These are phyloP conservation scores for Arabidopsis arenosa DNA, from an alignment of 345 rosid species.

Conservation along the genomic window DNA sequence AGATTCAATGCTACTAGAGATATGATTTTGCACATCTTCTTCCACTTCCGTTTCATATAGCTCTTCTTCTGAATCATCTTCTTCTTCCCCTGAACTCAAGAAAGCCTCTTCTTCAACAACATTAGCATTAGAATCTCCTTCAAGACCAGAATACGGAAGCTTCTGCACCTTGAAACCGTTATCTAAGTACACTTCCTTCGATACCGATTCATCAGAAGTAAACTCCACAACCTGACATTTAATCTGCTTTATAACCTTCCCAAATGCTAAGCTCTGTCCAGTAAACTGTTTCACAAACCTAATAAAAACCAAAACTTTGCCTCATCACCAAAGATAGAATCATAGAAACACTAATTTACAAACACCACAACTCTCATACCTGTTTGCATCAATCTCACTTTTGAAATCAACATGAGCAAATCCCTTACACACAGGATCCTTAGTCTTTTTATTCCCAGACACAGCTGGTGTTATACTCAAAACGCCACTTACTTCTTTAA, in stretches of 20 bases:
- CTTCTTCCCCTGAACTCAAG: slow-evolving; percentile 21
- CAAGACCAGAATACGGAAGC: slow-evolving; percentile 29
- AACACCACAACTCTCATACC: slow-evolving; percentile 52
- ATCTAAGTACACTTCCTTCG: slow-evolving; percentile 41
- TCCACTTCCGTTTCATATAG: slow-evolving; percentile 19
- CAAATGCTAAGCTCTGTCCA: slow-evolving; percentile 61
- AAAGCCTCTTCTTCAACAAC: slow-evolving; percentile 34
- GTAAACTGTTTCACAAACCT: slow-evolving; percentile 76
- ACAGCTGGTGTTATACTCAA: slow-evolving; percentile 70
- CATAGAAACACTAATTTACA: neutral
- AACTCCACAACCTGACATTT: slow-evolving; percentile 60
- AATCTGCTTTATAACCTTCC: slow-evolving; percentile 75
- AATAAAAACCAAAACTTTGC: slow-evolving; percentile 25
- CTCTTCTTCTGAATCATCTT: slow-evolving; percentile 25
- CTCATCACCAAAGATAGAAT: neutral
- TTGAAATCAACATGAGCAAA: slow-evolving; percentile 78
- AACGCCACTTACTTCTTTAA: slow-evolving; percentile 66
- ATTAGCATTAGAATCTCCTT: slow-evolving; percentile 38
- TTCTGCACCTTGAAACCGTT: slow-evolving; percentile 30
- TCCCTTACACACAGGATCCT: slow-evolving; percentile 87
- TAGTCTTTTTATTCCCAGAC: slow-evolving; percentile 83
- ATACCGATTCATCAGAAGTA: slow-evolving; percentile 36
- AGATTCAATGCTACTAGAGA: slow-evolving; percentile 37
- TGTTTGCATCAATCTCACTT: slow-evolving; percentile 63
- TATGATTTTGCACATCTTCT: slow-evolving; percentile 1